Percentiles rank a stretch among this genome's conserved stretches.
These are phyloP conservation scores for Aspergillus unguis DNA, from an alignment of 2,329 filamentous ascomycete genomes.

Conservation along the genomic window DNA sequence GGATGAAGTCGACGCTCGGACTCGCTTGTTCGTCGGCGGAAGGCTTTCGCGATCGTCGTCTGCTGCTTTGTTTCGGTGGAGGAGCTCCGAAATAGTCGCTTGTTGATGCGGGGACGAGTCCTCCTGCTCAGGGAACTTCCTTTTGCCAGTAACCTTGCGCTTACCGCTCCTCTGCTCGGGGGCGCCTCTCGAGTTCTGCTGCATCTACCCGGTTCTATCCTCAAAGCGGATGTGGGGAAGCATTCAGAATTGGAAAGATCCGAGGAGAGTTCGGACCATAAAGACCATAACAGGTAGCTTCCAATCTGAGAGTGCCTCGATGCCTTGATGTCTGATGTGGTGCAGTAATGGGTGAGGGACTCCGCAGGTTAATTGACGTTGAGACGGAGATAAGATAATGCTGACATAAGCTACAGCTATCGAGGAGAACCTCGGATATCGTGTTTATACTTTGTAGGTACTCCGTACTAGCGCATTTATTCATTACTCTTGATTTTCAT, in stretches of 20 bases:
- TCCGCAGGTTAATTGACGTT: slow-evolving; percentile 15
- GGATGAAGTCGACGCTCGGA: slow-evolving; percentile 22
- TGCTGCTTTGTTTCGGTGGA: slow-evolving; percentile 34
- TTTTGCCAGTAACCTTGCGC: slow-evolving; percentile 42
- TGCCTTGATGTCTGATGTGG: neutral
- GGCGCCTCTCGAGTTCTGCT: slow-evolving; percentile 36
- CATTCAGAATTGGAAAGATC: slow-evolving; percentile 22
- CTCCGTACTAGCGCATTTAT: neutral
- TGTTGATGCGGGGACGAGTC: slow-evolving; percentile 35
- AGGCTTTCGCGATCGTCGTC: slow-evolving; percentile 23
- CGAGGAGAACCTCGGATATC: neutral
- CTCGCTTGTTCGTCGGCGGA: slow-evolving; percentile 43
- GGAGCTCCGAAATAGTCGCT: slow-evolving; percentile 45
- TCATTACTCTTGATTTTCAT: neutral
- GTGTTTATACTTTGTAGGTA: too few species aligned
- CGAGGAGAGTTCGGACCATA: slow-evolving; percentile 12
- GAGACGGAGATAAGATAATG: slow-evolving; percentile 33
- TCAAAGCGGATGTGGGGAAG: slow-evolving; percentile 17
- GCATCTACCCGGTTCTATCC: slow-evolving; percentile 43
- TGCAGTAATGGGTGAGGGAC: slow-evolving; percentile 9
- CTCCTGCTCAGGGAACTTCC: slow-evolving; percentile 38
- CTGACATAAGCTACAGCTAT: slow-evolving; percentile 7
- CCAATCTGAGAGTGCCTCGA: neutral
- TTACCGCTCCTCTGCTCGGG: slow-evolving; percentile 43
- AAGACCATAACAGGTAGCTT: slow-evolving; percentile 18